Conservation (phyloP, 2,329 filamentous ascomycete genomes). For the Colletotrichum tropicicola region DNA sequence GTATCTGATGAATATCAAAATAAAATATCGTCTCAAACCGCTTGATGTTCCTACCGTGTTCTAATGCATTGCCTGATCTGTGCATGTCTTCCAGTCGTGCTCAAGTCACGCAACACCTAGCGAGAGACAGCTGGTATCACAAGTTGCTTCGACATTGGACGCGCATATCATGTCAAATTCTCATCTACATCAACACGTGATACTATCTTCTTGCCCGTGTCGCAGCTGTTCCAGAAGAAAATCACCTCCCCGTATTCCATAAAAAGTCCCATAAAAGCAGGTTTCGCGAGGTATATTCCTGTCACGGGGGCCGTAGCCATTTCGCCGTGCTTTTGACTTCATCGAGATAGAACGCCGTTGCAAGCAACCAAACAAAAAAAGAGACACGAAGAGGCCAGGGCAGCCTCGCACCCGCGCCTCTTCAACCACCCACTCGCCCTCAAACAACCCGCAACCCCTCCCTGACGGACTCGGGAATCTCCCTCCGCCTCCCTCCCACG, state of each 20-base stretch:
- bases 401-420: neutral
- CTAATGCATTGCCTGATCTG: too few species aligned
- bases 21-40: too few species aligned
- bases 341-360: neutral
- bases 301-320: constrained; percentile 24
- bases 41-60: too few species aligned
- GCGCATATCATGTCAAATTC: too few species aligned
- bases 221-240: neutral
- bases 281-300: constrained; percentile 8
- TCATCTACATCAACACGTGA: too few species aligned
- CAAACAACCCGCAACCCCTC: constrained; percentile 49
- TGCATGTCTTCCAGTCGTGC: too few species aligned
- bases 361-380: neutral
- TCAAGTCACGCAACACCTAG: too few species aligned
- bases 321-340: neutral
- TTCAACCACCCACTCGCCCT: constrained; percentile 9
- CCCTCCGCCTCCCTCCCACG: constrained; percentile 72
- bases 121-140: too few species aligned
- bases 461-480: constrained; percentile 38
- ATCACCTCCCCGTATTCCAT: neutral
- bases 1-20: too few species aligned
- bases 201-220: too few species aligned
- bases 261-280: neutral
- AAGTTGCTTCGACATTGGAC: too few species aligned
- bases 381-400: neutral